Conservation (phyloP, 371 early-diverging fungal genomes). For the Rhizopus delemar region DNA sequence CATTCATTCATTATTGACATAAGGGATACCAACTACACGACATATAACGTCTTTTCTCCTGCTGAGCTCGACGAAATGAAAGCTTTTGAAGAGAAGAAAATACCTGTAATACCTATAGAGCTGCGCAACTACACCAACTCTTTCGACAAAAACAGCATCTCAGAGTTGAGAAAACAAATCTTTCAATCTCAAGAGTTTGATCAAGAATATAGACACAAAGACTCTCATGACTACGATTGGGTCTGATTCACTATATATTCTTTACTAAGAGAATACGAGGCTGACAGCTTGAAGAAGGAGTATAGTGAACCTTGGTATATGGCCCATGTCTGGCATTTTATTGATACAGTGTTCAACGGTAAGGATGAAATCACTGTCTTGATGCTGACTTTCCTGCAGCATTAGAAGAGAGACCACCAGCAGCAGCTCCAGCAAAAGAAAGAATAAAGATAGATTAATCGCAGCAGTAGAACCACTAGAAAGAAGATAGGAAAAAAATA, state of each 20-base stretch:
- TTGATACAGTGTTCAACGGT: slow-evolving; percentile 14
- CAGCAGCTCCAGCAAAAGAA: slow-evolving; percentile 13
- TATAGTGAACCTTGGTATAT: slow-evolving; percentile 4
- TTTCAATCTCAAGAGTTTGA: no score
- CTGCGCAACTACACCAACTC: no score
- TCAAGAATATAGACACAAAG: no score
- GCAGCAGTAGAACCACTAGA: slow-evolving; percentile 9
- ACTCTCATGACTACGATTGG: no score
- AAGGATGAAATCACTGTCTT: slow-evolving; percentile 6
- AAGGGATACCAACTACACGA: no score
- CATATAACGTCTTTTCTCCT: no score
- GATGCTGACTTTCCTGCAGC: slow-evolving; percentile 7
- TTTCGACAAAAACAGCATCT: no score
- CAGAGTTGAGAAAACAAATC: no score
- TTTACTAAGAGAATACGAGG: slow-evolving; percentile 15
- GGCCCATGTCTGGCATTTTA: slow-evolving; percentile 15
- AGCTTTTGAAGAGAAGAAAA: no score
- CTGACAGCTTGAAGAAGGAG: not conserved
- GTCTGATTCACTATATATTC: slow-evolving; percentile 5
- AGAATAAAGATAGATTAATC: slow-evolving; percentile 16
- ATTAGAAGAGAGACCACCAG: slow-evolving; percentile 18
- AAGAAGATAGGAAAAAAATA: slow-evolving; percentile 12
- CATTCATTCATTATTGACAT: no score
- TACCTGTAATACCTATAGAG: no score
- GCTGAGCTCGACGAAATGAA: no score